phyloP scores from a whole-genome alignment of 345 rosid species.

The Bruguiera sexangula region DNA sequence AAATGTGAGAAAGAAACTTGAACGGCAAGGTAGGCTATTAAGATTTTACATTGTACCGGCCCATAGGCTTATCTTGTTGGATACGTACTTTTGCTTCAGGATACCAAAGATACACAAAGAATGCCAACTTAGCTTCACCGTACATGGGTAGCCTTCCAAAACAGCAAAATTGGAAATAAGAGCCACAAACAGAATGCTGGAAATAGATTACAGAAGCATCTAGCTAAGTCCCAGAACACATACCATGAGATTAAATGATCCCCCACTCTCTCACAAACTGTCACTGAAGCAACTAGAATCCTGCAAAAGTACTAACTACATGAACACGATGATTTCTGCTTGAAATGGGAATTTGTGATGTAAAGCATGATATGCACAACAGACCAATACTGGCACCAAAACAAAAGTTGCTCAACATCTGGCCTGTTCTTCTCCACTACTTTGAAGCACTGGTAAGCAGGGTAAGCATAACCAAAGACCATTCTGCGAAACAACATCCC shows the following conservation, averaged over 20 bases:
- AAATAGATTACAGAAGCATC: neutral
- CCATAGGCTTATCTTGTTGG: neutral
- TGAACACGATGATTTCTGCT: neutral
- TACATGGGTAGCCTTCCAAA: constrained; percentile 75
- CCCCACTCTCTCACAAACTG: constrained; percentile 66
- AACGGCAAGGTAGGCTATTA: too few species aligned
- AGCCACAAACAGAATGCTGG: neutral
- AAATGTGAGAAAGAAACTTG: neutral
- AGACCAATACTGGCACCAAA: constrained; percentile 89
- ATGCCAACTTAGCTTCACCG: constrained; percentile 74
- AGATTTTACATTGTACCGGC: too few species aligned
- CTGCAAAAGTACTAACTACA: constrained; percentile 26
- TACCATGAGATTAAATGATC: constrained; percentile 75
- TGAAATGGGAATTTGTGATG: neutral
- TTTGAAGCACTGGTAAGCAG: constrained; percentile 77
- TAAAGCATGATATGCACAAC: neutral
- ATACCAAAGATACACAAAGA: constrained; percentile 72
- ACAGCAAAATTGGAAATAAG: neutral
- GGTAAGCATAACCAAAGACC: constrained; percentile 73
- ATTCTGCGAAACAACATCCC: constrained; percentile 35
- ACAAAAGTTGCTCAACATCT: constrained; percentile 51
- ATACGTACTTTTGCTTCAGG: constrained; percentile 62
- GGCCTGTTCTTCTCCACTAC: constrained; percentile 51
- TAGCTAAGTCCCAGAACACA: neutral
- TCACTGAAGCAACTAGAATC: constrained; percentile 71